Evolutionary conservation across 192 early-diverging fungal genomes (phyloP), one percentile per base, ranked within the genome.

Genomic region (Umbelopsis sp.): DNA sequence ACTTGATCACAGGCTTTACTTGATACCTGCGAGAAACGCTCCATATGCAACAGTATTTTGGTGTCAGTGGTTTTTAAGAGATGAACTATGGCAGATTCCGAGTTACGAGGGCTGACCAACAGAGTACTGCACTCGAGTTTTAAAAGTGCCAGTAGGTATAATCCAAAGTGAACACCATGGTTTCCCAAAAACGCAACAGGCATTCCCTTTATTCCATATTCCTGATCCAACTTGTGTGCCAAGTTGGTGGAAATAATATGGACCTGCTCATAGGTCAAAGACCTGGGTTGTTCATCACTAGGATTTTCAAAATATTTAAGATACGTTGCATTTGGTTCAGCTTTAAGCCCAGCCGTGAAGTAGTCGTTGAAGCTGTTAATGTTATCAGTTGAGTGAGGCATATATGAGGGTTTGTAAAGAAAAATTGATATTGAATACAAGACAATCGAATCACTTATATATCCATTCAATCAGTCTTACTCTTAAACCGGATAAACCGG

Each of bases 71-170:
- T 64, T 47, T 64, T 20, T 46, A 71, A 15, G 4, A 71, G 44
- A 35, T 67, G 51, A 3, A 67, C 65, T 12, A 55, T 47, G n/a
- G 49, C 71, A 67, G 64, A 5, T 66, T 45, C 64, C 25, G 71
- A 72, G 23, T 66, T 72, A n/a, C 64, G 64, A 46, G 71, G 64
- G 20, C 64, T 67, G 4, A 72, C 23, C 4, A 65, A 8, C 22
- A 72, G 30, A 23, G 55, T 10, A 8, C 25, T 33, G 20, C 65
- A 45, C 25, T 37, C 46, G 3, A 72, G 64, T 18, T 72, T 72
- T 5, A 72, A 18, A 23, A 72, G 20, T 1, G 71, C 65, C 41
- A 72, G 11, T 11, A 72, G 16, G 20, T 46, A 22, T 4, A 72
- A 22, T 5, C 49, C 47, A 9, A 53, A 72, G 11, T 51, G 41